Conservation (phyloP, 805 yeast genomes). For the Myxozyma neglecta region DNA sequence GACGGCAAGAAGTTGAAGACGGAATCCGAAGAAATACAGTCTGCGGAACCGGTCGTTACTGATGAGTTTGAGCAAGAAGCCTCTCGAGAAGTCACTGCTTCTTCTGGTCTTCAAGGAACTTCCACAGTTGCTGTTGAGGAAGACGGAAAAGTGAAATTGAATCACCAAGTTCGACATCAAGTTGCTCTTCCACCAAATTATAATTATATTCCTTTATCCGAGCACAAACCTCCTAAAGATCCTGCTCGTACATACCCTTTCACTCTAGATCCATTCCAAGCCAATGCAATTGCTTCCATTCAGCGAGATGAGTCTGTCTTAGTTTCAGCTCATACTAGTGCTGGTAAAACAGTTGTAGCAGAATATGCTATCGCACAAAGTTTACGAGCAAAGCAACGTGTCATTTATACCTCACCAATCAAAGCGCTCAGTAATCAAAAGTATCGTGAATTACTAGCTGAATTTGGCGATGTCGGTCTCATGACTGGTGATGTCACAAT, state of each 20-base stretch:
- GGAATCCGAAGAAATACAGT: background rate
- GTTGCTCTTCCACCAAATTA: slow-evolving; percentile 94
- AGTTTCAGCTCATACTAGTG: slow-evolving; percentile 97
- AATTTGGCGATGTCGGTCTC: slow-evolving; percentile 94
- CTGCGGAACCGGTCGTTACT: slow-evolving; percentile 63
- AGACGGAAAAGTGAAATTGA: slow-evolving; percentile 62
- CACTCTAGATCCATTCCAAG: slow-evolving; percentile 94
- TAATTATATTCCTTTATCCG: slow-evolving; percentile 82
- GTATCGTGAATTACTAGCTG: slow-evolving; percentile 86
- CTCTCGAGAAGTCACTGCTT: slow-evolving; percentile 80
- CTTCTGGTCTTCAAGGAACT: slow-evolving; percentile 62
- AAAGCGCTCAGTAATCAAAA: slow-evolving; percentile 94
- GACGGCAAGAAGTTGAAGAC: slow-evolving; percentile 11
- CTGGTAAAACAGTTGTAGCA: slow-evolving; percentile 96
- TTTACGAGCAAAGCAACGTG: slow-evolving; percentile 86
- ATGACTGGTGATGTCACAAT: slow-evolving; percentile 99
- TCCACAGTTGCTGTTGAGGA: slow-evolving; percentile 42
- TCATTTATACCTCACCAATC: slow-evolving; percentile 92
- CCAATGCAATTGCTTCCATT: slow-evolving; percentile 92
- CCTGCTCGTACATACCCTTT: slow-evolving; percentile 90
- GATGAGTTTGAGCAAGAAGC: slow-evolving; percentile 89
- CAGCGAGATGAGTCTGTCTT: slow-evolving; percentile 92
- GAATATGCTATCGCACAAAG: slow-evolving; percentile 97
- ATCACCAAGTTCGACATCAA: slow-evolving; percentile 95
- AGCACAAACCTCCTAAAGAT: slow-evolving; percentile 72